Conservation (phyloP, 306 rosid species). For the Cercis canadensis region DNA sequence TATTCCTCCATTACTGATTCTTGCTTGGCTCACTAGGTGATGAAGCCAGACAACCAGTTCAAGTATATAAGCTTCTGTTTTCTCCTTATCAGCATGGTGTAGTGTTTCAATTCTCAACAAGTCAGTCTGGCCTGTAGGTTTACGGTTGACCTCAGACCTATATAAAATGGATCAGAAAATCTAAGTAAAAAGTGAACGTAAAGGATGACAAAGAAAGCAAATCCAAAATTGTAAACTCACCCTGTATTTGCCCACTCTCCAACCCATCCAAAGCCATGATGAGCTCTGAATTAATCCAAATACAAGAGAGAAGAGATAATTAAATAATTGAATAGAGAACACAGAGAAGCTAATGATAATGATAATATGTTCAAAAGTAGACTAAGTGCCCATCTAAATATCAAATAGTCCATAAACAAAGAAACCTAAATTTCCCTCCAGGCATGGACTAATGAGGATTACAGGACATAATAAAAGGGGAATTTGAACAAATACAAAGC, state of each 20-base stretch:
- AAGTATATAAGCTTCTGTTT: conserved; percentile 80
- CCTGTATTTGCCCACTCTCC: conserved; percentile 99
- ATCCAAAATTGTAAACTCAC: conserved; percentile 51
- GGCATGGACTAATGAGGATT: neutral
- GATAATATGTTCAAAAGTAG: conserved; percentile 13
- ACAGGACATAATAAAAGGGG: conserved; percentile 22
- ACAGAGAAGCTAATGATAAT: neutral
- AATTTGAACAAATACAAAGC: conserved; percentile 26
- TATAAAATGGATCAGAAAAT: conserved; percentile 30
- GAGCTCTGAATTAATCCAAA: conserved; percentile 70
- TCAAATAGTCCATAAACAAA: conserved; percentile 14
- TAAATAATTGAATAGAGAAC: conserved; percentile 30
- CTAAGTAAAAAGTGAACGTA: conserved; percentile 19
- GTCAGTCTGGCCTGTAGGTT: conserved; percentile 76
- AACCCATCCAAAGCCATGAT: conserved; percentile 98
- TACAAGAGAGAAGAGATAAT: conserved; percentile 4
- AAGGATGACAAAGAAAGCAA: conserved; percentile 13
- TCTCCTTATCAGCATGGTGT: conserved; percentile 90
- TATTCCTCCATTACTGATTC: conserved; percentile 70
- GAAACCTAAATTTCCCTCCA: conserved; percentile 21
- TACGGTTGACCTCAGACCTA: conserved; percentile 78
- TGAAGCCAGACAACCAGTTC: conserved; percentile 96
- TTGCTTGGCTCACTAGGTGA: conserved; percentile 80
- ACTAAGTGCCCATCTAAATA: neutral
- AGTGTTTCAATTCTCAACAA: conserved; percentile 88